A percentile compares a stretch with the other conserved stretches of the same genome.
Conservation (phyloP, 345 rosid species). For the Trapa incisa region DNA sequence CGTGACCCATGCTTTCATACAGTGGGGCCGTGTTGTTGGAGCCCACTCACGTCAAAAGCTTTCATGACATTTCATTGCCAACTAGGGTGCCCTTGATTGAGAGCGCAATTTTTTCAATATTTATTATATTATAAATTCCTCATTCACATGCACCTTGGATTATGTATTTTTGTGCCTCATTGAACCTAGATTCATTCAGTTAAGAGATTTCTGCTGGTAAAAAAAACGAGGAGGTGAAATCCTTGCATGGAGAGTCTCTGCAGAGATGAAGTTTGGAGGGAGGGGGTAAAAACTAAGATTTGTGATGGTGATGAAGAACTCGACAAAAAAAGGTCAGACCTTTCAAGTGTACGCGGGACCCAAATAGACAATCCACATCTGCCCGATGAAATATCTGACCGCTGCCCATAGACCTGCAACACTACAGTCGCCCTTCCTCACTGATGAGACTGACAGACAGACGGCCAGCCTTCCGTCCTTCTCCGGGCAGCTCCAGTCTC, state of each 20-base stretch:
- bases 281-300: background rate
- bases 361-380: background rate
- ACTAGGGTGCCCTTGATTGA: background rate
- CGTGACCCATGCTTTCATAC: too few relatives aligned
- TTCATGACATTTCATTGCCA: background rate
- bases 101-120: too few relatives aligned
- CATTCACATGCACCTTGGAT: too few relatives aligned
- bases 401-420: slow-evolving; percentile 7
- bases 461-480: slow-evolving; percentile 1
- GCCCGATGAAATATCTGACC: slow-evolving; percentile 11
- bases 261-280: background rate
- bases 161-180: too few relatives aligned
- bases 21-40: background rate
- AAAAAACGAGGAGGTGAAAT: too few relatives aligned
- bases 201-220: too few relatives aligned
- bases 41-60: background rate
- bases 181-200: too few relatives aligned
- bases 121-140: too few relatives aligned
- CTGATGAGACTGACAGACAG: background rate
- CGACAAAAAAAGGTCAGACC: slow-evolving; percentile 1
- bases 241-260: background rate
- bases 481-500: slow-evolving; percentile 9
- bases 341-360: background rate
- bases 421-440: slow-evolving; percentile 1
- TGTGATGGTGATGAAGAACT: too few relatives aligned